Conservation (phyloP, 352 stramenopile species). For the Globisporangium heterothallicum region DNA sequence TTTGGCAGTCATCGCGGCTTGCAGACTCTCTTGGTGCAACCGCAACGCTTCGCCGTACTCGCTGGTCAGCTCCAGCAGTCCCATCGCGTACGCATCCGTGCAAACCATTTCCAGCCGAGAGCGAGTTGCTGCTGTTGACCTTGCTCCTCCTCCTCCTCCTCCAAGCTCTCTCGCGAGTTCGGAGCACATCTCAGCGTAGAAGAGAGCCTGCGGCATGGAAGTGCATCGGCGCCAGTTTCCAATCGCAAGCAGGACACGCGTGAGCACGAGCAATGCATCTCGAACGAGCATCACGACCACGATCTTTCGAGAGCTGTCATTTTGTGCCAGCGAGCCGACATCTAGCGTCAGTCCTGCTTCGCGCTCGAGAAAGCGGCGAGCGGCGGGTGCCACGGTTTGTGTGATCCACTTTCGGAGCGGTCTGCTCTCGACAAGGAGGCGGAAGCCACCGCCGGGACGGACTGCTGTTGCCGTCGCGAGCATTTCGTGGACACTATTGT, state of each 20-base stretch:
- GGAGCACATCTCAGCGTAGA: slow-evolving; percentile 37
- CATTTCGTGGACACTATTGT: slow-evolving; percentile 5
- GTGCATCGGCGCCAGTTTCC: slow-evolving; percentile 41
- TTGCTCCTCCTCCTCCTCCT: not conserved
- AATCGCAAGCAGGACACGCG: slow-evolving; percentile 37
- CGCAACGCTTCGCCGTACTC: slow-evolving; percentile 37
- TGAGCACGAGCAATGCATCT: slow-evolving; percentile 37
- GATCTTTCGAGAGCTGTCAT: not conserved
- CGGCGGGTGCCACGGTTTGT: slow-evolving; percentile 11
- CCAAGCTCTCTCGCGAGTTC: slow-evolving; percentile 34
- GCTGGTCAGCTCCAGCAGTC: slow-evolving; percentile 26
- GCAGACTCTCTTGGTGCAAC: slow-evolving; percentile 40
- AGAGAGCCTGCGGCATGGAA: slow-evolving; percentile 27
- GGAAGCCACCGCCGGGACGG: not conserved
- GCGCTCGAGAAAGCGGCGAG: slow-evolving; percentile 5
- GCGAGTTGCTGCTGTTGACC: slow-evolving; percentile 1
- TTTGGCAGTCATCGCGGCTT: slow-evolving; percentile 24
- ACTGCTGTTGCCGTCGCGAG: not conserved
- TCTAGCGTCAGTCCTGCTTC: slow-evolving; percentile 1
- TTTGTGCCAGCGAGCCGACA: not conserved
- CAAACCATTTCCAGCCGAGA: slow-evolving; percentile 43
- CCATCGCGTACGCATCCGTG: slow-evolving; percentile 29
- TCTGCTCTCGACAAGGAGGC: slow-evolving; percentile 9
- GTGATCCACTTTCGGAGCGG: slow-evolving; percentile 12
- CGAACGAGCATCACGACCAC: slow-evolving; percentile 18